These are phyloP conservation scores for Stemphylium beticola DNA, from an alignment of 2,329 filamentous ascomycete species.

Conservation along the genomic window DNA sequence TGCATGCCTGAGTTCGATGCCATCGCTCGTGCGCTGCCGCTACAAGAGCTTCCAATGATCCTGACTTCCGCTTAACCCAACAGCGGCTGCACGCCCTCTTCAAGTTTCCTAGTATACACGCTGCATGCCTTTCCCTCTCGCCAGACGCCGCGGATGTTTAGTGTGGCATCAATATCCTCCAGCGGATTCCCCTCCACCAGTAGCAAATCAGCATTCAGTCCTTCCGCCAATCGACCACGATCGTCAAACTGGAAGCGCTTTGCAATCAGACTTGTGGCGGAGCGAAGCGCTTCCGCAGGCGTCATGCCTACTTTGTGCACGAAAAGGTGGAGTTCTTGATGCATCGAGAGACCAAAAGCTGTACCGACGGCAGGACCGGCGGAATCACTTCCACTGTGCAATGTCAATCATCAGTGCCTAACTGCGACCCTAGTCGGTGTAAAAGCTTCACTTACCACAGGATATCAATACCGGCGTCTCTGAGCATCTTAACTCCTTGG, in stretches of 20 bases:
- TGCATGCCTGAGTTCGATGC: no score
- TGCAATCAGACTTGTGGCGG: conserved; percentile 51
- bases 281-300: conserved; percentile 50
- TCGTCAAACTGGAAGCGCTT: conserved; percentile 51
- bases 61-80: background rate
- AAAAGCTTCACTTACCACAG: conserved; percentile 39
- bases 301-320: conserved; percentile 53
- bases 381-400: conserved; percentile 50
- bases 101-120: conserved; percentile 29
- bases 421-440: background rate
- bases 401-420: conserved; percentile 7
- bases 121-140: conserved; percentile 46
- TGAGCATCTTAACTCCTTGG: conserved; percentile 50
- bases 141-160: conserved; percentile 55
- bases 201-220: conserved; percentile 52
- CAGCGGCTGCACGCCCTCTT: background rate
- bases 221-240: conserved; percentile 49
- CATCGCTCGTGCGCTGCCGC: no score
- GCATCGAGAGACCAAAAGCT: conserved; percentile 51
- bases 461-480: conserved; percentile 50
- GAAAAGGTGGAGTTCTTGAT: conserved; percentile 52
- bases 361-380: conserved; percentile 53
- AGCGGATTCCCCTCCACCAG: conserved; percentile 54
- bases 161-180: conserved; percentile 49
- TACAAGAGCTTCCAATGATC: background rate